Evolutionary conservation across 345 rosid species (phyloP).

Genomic region (Arabis alpina): DNA sequence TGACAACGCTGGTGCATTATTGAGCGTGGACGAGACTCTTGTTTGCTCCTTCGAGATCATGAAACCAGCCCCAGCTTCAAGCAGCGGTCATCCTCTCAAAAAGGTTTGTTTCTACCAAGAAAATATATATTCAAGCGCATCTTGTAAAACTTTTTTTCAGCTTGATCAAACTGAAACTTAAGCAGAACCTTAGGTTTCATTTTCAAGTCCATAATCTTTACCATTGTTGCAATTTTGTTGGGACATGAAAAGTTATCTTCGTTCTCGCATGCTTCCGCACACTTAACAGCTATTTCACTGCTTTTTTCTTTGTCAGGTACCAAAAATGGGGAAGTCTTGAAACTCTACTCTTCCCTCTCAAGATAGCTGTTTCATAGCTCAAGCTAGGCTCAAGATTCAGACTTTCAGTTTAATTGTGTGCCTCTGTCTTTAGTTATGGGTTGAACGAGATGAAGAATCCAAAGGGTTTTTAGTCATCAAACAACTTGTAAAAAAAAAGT

Average conservation of each 20-base stretch:
- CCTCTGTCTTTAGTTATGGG: constrained; percentile 17
- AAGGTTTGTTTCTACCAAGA: constrained; percentile 54
- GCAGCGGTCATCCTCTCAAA: constrained; percentile 51
- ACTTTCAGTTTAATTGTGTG: constrained; percentile 7
- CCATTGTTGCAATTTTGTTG: background rate
- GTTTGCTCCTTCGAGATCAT: constrained; percentile 92
- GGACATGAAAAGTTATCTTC: background rate
- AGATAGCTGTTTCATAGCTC: constrained; percentile 22
- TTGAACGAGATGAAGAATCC: constrained; percentile 33
- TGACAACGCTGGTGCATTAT: constrained; percentile 86
- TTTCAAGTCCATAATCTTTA: background rate
- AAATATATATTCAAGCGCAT: background rate
- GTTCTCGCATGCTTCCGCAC: background rate
- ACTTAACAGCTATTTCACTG: background rate
- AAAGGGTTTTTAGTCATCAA: constrained; percentile 30
- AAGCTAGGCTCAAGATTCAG: constrained; percentile 17
- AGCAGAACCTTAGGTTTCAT: background rate
- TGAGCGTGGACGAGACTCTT: constrained; percentile 74
- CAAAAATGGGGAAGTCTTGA: constrained; percentile 42
- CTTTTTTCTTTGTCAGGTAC: constrained; percentile 33
- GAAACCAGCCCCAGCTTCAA: constrained; percentile 64
- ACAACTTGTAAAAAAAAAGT: constrained; percentile 28
- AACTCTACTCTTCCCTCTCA: constrained; percentile 1
- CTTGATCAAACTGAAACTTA: background rate
- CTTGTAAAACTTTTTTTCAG: background rate